Conservation (phyloP, 495 filamentous ascomycete genomes). For the Pseudoneurospora amorphoporcata region DNA sequence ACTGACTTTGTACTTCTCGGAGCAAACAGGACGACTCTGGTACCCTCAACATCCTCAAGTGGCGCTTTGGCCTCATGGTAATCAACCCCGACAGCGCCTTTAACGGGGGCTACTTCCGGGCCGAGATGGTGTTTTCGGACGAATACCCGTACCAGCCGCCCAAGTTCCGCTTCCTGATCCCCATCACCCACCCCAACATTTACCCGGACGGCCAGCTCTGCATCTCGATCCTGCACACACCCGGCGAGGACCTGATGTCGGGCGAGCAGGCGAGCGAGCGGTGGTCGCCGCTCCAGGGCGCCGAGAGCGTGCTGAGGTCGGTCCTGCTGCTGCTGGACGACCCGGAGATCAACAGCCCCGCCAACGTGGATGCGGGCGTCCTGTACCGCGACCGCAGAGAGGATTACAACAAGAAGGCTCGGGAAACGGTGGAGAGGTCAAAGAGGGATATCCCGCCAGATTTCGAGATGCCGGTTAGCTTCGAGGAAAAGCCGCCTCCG, state of each 20-base stretch:
- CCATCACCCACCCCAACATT: constrained; percentile 85
- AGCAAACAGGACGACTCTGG: constrained; percentile 46
- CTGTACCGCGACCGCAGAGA: constrained; percentile 64
- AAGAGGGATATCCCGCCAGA: constrained; percentile 70
- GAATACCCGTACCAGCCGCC: constrained; percentile 92
- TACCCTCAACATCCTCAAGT: constrained; percentile 63
- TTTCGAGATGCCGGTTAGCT: constrained; percentile 72
- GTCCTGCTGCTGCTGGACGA: constrained; percentile 90
- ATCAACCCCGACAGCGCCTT: constrained; percentile 86
- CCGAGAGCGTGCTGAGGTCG: constrained; percentile 87
- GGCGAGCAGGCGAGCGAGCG: constrained; percentile 81
- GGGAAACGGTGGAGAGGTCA: constrained; percentile 57
- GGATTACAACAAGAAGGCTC: constrained; percentile 58
- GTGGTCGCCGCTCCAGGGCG: constrained; percentile 86
- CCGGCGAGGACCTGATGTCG: constrained; percentile 84
- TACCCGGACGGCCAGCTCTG: constrained; percentile 84
- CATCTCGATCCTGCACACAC: constrained; percentile 91
- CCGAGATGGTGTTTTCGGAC: constrained; percentile 73
- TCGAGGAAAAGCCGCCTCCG: constrained; percentile 50
- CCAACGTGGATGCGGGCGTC: constrained; percentile 89
- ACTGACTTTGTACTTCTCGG: constrained; percentile 1
- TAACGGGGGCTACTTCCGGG: constrained; percentile 87
- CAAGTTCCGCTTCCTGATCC: constrained; percentile 75
- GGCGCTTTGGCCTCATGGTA: constrained; percentile 82
- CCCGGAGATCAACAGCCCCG: constrained; percentile 83